Conservation (phyloP, 1,284 basidiomycete species). For the Boletellus sp. region DNA sequence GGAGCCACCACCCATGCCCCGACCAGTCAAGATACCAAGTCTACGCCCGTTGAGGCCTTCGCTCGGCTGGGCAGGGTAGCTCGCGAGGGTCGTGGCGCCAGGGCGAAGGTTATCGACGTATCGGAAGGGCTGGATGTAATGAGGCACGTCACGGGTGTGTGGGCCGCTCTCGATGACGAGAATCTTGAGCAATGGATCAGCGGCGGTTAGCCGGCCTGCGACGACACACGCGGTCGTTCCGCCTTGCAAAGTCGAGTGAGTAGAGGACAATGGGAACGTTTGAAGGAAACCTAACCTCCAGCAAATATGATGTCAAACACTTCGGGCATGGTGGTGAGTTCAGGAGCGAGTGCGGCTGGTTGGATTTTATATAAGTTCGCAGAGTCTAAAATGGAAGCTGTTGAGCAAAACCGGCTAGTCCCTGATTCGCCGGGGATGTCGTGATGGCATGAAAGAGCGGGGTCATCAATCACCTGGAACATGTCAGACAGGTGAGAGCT, state of each 20-base stretch:
- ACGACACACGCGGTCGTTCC: too few species aligned
- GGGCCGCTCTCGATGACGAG: constrained; percentile 48
- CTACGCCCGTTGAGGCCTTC: neutral
- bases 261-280: too few species aligned
- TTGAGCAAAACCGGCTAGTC: too few species aligned
- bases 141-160: constrained; percentile 41
- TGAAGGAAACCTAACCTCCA: neutral
- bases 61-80: constrained; percentile 41
- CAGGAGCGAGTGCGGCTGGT: too few species aligned
- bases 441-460: too few species aligned
- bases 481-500: too few species aligned
- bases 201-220: constrained; percentile 38
- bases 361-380: too few species aligned
- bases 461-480: too few species aligned
- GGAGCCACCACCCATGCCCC: constrained; percentile 58
- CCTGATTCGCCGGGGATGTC: too few species aligned
- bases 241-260: neutral
- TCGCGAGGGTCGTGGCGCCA: constrained; percentile 37
- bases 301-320: too few species aligned
- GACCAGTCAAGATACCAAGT: constrained; percentile 26
- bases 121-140: constrained; percentile 49
- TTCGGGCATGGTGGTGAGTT: too few species aligned
- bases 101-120: constrained; percentile 38
- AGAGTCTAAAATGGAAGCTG: too few species aligned
- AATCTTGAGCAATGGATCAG: constrained; percentile 40